Base-by-base conservation (phyloP, 148 eudicot species). In the Rhododendron mucronatum region DNA sequence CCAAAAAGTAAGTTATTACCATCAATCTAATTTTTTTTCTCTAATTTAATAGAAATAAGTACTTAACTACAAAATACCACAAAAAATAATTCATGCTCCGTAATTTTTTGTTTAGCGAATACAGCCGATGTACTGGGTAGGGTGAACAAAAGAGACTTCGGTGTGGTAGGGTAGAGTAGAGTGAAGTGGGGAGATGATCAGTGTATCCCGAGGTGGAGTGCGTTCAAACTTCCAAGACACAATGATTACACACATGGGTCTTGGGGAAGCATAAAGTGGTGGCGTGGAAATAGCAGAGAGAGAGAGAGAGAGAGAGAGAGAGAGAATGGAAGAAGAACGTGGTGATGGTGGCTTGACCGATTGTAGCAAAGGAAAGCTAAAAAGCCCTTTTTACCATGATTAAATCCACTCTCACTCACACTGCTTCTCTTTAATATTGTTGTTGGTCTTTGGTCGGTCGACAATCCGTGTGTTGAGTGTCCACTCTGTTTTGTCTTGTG, bases 191-290 rank as follows among this genome's bases (percentile, higher is more conserved):
- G 13, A 2, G 71, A n/a, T 23, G 71, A 33, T 33, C 35, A 23
- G 63, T 18, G 18, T 65, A 26, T 23, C 76, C 39, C 76, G 74
- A 28, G 78, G 44, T 18, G 47, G 80, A 76, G 98, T 92, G 92
- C 87, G 93, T 95, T 93, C 95, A 91, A 94, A 59, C 65, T 59
- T 59, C 65, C n/a, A 20, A 95, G 96, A 95, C 97, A 95, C 91
- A 95, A 95, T 95, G 86, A 95, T 95, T 94, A 91, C 97, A 84
- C 67, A 88, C 87, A 76, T 37, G 81, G 87, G 88, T 87, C 87
- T 88, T 88, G 92, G 89, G 90, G 90, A 88, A 86, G 86, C 91
- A 88, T 87, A 92, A 94, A 93, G 91, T 78, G 81, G 80, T 37
- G 47, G 48, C 77, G 85, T 87, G 93, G 90, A 91, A 88, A 94